phyloP scores from a whole-genome alignment of 2,329 filamentous ascomycete genomes.

The Sclerotiophoma versabilis region DNA sequence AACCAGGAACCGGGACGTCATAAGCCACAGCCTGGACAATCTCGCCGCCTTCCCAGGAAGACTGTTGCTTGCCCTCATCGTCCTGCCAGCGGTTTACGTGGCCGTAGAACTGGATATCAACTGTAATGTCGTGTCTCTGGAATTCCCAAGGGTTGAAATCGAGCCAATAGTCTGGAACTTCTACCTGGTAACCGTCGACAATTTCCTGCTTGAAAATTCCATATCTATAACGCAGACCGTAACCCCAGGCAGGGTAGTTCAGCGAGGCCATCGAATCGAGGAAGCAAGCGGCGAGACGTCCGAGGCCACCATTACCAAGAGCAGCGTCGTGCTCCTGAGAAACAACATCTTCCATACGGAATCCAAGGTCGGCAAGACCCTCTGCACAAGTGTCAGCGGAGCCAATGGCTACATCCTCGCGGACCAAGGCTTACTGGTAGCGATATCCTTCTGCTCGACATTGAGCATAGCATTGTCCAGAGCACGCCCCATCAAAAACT shows the following conservation, averaged over 20 bases:
- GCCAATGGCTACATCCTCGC: neutral
- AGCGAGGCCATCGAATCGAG: slow-evolving; percentile 93
- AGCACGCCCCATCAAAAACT: slow-evolving; percentile 96
- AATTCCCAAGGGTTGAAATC: slow-evolving; percentile 99
- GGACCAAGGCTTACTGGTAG: slow-evolving; percentile 67
- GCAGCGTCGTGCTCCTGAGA: slow-evolving; percentile 95
- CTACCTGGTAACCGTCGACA: slow-evolving; percentile 95
- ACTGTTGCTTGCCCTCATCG: slow-evolving; percentile 75
- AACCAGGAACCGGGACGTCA: slow-evolving; percentile 90
- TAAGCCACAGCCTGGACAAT: slow-evolving; percentile 91
- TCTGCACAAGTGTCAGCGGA: slow-evolving; percentile 59
- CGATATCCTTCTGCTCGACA: slow-evolving; percentile 83
- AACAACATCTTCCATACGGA: slow-evolving; percentile 96
- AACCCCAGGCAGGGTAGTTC: slow-evolving; percentile 97
- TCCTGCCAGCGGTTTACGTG: slow-evolving; percentile 75
- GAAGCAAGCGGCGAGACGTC: slow-evolving; percentile 94
- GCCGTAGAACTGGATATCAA: slow-evolving; percentile 97
- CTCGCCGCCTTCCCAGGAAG: slow-evolving; percentile 91
- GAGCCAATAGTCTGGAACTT: slow-evolving; percentile 98
- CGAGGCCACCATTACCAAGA: slow-evolving; percentile 93
- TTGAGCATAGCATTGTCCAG: slow-evolving; percentile 99
- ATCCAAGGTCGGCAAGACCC: slow-evolving; percentile 86
- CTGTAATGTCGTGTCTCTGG: slow-evolving; percentile 90
- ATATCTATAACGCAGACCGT: slow-evolving; percentile 93
- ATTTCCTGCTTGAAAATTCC: slow-evolving; percentile 99